These are phyloP conservation scores for Wickerhamomyces chaumierensis DNA, from an alignment of 805 yeast species.

Conservation along the genomic window DNA sequence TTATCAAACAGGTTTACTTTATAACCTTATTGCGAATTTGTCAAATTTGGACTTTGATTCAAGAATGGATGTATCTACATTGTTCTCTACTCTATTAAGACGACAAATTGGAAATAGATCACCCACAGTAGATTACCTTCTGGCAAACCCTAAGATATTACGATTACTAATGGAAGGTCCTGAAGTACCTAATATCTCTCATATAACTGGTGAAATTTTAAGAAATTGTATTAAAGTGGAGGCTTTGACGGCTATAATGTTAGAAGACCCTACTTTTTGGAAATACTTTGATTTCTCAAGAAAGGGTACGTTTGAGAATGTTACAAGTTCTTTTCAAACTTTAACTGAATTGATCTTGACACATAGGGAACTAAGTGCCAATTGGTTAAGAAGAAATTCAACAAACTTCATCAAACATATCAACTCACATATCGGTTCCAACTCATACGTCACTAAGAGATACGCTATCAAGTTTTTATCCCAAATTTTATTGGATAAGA, in stretches of 20 bases:
- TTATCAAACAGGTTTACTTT: conserved; percentile 58
- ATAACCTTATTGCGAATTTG: conserved; percentile 46
- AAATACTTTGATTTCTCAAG: conserved; percentile 69
- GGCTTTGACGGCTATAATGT: conserved; percentile 45
- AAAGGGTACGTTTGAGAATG: conserved; percentile 71
- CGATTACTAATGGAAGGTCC: conserved; percentile 57
- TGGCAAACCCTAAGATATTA: conserved; percentile 55
- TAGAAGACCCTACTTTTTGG: conserved; percentile 65
- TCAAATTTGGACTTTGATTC: conserved; percentile 78
- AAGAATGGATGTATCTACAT: conserved; percentile 64
- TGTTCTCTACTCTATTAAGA: conserved; percentile 69
- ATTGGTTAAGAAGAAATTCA: conserved; percentile 50
- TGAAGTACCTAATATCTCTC: conserved; percentile 60
- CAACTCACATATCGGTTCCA: conserved; percentile 60
- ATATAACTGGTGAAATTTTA: conserved; percentile 66
- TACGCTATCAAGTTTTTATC: conserved; percentile 74
- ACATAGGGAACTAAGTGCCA: conserved; percentile 60
- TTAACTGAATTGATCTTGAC: conserved; percentile 54
- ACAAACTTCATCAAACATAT: conserved; percentile 48
- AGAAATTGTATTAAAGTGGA: conserved; percentile 82
- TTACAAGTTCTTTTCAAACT: conserved; percentile 82
- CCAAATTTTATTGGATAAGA: conserved; percentile 57
- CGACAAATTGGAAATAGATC: conserved; percentile 66
- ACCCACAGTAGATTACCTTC: conserved; percentile 80
- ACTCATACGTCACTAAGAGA: conserved; percentile 85